Evolutionary conservation across 164 flowering plant species (phyloP).

Genomic region (Liriodendron chinense): DNA sequence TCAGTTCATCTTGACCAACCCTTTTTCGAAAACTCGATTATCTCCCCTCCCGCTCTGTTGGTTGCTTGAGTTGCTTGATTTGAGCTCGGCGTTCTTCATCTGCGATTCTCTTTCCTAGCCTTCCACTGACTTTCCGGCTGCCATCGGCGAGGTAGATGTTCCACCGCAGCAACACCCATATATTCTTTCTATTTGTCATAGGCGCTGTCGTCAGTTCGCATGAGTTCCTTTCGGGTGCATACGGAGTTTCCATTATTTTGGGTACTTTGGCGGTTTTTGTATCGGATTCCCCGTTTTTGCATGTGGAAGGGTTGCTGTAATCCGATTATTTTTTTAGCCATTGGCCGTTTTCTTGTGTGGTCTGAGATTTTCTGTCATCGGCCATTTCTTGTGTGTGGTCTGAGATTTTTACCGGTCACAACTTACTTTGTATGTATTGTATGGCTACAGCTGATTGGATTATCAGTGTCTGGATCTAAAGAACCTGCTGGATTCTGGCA

Average conservation of each 20-base stretch:
- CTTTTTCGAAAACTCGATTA: background rate
- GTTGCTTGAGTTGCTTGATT: background rate
- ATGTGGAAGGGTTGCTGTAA: background rate
- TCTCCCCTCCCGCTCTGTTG: background rate
- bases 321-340: background rate
- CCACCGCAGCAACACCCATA: background rate
- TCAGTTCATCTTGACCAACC: conserved; percentile 62
- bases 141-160: background rate
- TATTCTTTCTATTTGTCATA: background rate
- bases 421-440: too few relatives aligned
- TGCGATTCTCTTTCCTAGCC: background rate
- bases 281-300: background rate
- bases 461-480: too few relatives aligned
- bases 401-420: too few relatives aligned
- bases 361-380: too few relatives aligned
- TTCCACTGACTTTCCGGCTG: background rate
- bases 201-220: background rate
- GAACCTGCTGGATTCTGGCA: too few relatives aligned
- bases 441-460: too few relatives aligned
- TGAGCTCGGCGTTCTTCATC: background rate
- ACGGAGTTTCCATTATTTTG: background rate
- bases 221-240: background rate
- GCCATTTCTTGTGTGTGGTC: too few relatives aligned
- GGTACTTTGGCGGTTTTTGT: background rate
- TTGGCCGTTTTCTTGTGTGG: background rate